Conservation (phyloP, 106 monocot species). For the Allium cepa region DNA sequence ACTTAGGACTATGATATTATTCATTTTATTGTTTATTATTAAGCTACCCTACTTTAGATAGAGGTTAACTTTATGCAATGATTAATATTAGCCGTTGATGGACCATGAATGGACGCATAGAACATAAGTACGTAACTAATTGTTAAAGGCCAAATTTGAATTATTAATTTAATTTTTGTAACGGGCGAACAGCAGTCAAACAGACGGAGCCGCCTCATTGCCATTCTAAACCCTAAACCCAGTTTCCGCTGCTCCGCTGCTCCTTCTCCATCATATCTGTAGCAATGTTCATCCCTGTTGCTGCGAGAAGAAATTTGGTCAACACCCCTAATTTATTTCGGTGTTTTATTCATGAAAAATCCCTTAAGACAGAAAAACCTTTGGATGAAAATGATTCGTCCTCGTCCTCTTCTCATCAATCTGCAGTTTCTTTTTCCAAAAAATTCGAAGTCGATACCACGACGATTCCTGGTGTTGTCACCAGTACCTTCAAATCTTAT, state of each 20-base stretch:
- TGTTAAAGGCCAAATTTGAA: too few relatives aligned
- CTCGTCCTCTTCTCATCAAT: background rate
- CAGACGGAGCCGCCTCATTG: too few relatives aligned
- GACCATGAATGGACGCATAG: too few relatives aligned
- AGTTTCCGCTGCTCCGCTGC: background rate
- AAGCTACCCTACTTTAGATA: too few relatives aligned
- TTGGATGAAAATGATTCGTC: background rate
- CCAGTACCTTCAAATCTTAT: background rate
- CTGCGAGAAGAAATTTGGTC: background rate
- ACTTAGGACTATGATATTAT: too few relatives aligned
- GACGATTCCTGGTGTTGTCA: background rate
- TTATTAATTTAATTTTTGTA: too few relatives aligned
- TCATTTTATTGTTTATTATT: too few relatives aligned
- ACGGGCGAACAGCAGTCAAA: too few relatives aligned
- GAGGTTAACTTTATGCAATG: too few relatives aligned
- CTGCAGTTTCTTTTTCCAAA: background rate
- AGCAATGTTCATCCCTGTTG: background rate
- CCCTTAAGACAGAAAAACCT: background rate
- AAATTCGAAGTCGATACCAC: background rate
- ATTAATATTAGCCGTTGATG: too few relatives aligned
- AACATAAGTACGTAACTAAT: too few relatives aligned
- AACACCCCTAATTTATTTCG: background rate
- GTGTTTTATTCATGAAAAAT: background rate
- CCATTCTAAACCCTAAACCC: background rate
- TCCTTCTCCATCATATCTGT: background rate